These are phyloP conservation scores for Phaseolus coccineus DNA, from an alignment of 331 rosid species.

Conservation along the genomic window DNA sequence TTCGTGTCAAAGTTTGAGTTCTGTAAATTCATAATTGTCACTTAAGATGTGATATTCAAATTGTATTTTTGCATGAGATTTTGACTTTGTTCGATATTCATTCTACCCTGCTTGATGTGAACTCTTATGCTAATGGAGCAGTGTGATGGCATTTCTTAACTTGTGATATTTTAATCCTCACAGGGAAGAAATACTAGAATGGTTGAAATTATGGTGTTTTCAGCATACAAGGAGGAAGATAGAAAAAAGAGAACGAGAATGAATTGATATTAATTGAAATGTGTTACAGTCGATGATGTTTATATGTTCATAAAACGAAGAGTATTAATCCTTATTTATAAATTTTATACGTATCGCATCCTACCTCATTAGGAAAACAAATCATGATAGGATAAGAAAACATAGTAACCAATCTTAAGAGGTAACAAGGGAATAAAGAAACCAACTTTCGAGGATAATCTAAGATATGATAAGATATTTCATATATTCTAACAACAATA, in stretches of 20 bases:
- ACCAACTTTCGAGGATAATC: neutral
- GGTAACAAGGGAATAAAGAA: neutral
- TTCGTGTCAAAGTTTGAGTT: slow-evolving; percentile 17
- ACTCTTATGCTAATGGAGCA: slow-evolving; percentile 7
- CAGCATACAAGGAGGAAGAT: neutral
- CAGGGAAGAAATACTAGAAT: slow-evolving; percentile 7
- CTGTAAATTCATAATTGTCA: neutral
- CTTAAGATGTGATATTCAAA: neutral
- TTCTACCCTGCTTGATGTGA: slow-evolving; percentile 26
- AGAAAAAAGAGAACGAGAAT: neutral
- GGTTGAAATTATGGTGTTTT: neutral
- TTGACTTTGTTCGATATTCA: slow-evolving; percentile 12
- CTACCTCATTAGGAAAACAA: neutral
- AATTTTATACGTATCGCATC: neutral
- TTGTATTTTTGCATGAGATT: slow-evolving; percentile 18
- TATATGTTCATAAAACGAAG: neutral
- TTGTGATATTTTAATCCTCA: slow-evolving; percentile 25
- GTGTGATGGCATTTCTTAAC: neutral
- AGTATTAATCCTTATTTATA: neutral
- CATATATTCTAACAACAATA: neutral
- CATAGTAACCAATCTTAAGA: neutral
- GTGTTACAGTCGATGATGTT: neutral
- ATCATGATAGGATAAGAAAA: neutral
- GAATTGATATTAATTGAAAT: neutral
- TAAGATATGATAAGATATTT: neutral